A percentile compares a stretch with the other conserved stretches of the same genome.
These are phyloP conservation scores for Talaromyces pinophilus DNA, from an alignment of 2,329 filamentous ascomycete species.

Conservation along the genomic window DNA sequence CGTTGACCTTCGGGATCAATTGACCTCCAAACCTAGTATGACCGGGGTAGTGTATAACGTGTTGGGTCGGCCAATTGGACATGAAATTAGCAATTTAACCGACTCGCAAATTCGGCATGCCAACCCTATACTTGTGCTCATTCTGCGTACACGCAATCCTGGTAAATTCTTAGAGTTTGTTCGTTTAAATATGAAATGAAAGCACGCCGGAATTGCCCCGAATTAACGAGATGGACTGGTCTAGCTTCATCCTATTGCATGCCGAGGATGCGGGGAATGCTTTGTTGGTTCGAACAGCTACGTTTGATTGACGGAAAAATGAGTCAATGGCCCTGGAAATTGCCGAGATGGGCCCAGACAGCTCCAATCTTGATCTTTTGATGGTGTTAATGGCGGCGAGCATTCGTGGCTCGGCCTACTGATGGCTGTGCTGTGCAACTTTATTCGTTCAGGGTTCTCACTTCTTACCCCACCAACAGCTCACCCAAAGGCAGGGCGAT, in stretches of 20 bases:
- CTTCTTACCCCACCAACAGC: background rate
- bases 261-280: slow-evolving; percentile 21
- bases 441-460: background rate
- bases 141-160: background rate
- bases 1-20: background rate
- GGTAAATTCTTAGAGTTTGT: slow-evolving; percentile 1
- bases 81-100: slow-evolving; percentile 4
- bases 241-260: slow-evolving; percentile 14
- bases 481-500: background rate
- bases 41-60: background rate
- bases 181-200: background rate
- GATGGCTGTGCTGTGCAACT: background rate
- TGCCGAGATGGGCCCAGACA: background rate
- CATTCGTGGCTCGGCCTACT: background rate
- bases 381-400: background rate
- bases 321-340: background rate
- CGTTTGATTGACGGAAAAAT: slow-evolving; percentile 16
- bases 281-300: background rate
- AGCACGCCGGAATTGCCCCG: slow-evolving; percentile 38
- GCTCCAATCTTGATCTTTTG: background rate
- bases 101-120: background rate
- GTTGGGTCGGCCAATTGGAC: background rate
- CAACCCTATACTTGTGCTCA: background rate
- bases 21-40: background rate
- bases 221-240: slow-evolving; percentile 24